These are phyloP conservation scores for Aspergillus fijiensis DNA, from an alignment of 2,329 filamentous ascomycete species.

Conservation along the genomic window DNA sequence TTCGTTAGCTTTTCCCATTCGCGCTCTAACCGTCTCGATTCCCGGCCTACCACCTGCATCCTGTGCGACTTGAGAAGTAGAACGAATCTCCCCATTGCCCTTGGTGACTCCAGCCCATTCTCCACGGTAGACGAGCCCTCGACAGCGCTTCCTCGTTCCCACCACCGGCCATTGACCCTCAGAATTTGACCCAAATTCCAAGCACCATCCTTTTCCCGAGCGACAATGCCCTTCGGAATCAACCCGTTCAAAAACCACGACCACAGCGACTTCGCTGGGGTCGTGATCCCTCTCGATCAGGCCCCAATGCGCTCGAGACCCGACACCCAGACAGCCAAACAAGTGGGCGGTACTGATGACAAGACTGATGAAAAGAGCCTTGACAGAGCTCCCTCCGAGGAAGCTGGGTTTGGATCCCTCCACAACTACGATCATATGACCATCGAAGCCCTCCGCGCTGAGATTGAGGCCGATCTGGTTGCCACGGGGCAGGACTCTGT, in stretches of 20 bases:
- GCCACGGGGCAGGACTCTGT: conserved; percentile 61
- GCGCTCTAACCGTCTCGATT: background rate
- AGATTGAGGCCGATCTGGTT: conserved; percentile 62
- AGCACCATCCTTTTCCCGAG: conserved; percentile 8
- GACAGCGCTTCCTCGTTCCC: background rate
- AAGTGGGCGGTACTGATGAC: conserved; percentile 36
- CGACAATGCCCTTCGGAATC: conserved; percentile 36
- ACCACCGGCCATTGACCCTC: background rate
- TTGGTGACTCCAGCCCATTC: background rate
- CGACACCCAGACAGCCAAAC: conserved; percentile 18
- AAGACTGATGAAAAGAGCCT: conserved; percentile 36
- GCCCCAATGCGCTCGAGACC: conserved; percentile 37
- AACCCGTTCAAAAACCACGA: conserved; percentile 54
- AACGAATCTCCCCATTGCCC: background rate
- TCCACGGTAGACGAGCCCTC: background rate
- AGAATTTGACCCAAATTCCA: background rate
- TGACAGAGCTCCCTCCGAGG: conserved; percentile 34
- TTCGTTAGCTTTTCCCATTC: background rate
- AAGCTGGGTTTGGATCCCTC: conserved; percentile 38
- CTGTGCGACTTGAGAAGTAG: conserved; percentile 1
- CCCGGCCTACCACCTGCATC: background rate
- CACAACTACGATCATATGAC: conserved; percentile 54
- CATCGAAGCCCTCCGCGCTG: conserved; percentile 66
- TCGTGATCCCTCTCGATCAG: conserved; percentile 52
- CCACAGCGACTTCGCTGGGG: conserved; percentile 50